These are phyloP conservation scores for Colletotrichum gloeosporioides DNA, from an alignment of 2,329 filamentous ascomycete genomes.

Conservation along the genomic window DNA sequence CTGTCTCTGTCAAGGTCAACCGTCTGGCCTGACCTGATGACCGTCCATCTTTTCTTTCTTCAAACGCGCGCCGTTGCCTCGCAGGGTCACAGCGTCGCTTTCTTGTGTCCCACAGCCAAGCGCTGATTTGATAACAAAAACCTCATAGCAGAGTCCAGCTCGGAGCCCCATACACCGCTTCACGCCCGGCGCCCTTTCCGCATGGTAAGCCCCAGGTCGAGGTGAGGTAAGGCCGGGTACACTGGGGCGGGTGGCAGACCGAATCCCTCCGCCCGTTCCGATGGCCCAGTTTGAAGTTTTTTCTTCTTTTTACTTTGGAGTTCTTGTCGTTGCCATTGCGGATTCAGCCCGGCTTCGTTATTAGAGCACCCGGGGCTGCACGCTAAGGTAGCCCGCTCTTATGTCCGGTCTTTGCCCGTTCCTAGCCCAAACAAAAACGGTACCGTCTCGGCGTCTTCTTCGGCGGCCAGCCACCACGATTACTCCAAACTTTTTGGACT, in stretches of 20 bases:
- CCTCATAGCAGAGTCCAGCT: background rate
- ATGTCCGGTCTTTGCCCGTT: background rate
- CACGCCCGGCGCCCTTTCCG: background rate
- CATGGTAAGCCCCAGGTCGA: background rate
- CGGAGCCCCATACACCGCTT: background rate
- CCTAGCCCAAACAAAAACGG: background rate
- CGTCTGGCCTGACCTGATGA: background rate
- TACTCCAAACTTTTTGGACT: background rate
- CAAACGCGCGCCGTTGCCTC: background rate
- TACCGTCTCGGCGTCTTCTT: background rate
- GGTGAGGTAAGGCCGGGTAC: background rate
- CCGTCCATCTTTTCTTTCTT: background rate
- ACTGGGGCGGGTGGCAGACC: background rate
- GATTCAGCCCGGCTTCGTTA: background rate
- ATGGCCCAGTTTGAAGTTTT: background rate
- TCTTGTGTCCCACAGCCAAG: background rate
- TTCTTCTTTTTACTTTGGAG: background rate
- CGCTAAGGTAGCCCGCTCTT: background rate
- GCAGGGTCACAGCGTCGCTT: background rate
- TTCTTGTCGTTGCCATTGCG: background rate
- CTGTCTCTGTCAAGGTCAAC: background rate
- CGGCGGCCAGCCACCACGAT: background rate
- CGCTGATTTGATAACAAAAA: background rate
- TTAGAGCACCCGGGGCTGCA: background rate
- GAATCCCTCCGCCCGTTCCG: constrained; percentile 9